Evolutionary conservation across 2,329 filamentous ascomycete genomes (phyloP).

Genomic region (Knoxdaviesia proteae): DNA sequence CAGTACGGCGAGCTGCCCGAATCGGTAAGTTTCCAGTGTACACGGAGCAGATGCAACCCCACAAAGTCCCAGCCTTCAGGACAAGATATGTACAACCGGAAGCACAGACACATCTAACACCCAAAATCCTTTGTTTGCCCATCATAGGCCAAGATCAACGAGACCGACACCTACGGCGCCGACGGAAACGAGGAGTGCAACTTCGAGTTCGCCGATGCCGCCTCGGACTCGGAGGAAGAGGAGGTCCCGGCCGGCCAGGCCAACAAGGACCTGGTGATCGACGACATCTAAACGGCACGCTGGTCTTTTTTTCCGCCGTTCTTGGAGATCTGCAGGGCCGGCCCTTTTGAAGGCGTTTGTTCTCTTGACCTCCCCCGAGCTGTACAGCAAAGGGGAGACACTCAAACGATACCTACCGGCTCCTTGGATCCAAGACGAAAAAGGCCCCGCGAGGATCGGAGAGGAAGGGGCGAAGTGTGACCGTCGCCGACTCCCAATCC

Average conservation of each 20-base stretch:
- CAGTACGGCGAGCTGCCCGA: constrained; percentile 95
- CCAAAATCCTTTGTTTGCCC: background rate
- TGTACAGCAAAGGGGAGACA: too few species aligned
- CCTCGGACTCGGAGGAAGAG: constrained; percentile 33
- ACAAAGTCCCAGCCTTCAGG: too few species aligned
- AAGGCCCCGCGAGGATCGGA: too few species aligned
- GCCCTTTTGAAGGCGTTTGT: too few species aligned
- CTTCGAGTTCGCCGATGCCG: constrained; percentile 97
- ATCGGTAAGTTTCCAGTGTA: constrained; percentile 17
- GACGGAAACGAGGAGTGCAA: constrained; percentile 88
- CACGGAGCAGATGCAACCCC: too few species aligned
- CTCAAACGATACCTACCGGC: too few species aligned
- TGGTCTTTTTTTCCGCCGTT: background rate
- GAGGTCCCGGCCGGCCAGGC: constrained; percentile 29
- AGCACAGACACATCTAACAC: background rate
- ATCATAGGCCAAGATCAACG: constrained; percentile 80
- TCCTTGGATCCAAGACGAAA: too few species aligned
- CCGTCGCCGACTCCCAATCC: too few species aligned
- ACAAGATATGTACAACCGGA: too few species aligned
- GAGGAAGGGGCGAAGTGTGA: too few species aligned
- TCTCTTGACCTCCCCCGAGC: too few species aligned
- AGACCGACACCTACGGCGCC: constrained; percentile 85
- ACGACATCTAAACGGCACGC: constrained; percentile 57
- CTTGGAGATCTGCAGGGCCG: too few species aligned
- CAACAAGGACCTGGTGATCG: constrained; percentile 44